A percentile compares a stretch with the other conserved stretches of the same genome.
phyloP scores from a whole-genome alignment of 2,329 filamentous ascomycete genomes.

The Neurospora sp. region DNA sequence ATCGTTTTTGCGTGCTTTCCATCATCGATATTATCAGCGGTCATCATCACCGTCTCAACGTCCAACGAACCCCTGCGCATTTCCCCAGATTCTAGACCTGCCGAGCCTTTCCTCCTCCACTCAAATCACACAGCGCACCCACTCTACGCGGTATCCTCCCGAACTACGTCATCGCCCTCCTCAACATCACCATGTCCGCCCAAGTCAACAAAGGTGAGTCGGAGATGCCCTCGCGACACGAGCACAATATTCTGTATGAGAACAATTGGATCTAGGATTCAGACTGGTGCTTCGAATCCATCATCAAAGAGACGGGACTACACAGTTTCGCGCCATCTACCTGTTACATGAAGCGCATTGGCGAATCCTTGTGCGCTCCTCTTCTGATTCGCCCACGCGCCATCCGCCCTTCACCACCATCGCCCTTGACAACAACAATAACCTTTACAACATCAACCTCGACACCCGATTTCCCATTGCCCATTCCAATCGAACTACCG shows the following conservation, averaged over 20 bases:
- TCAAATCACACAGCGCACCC: neutral
- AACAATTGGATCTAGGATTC: neutral
- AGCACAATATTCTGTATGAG: neutral
- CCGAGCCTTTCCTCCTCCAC: neutral
- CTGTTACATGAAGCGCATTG: neutral
- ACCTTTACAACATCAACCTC: neutral
- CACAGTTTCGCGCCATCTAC: neutral
- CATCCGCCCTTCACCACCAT: neutral
- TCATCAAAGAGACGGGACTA: neutral
- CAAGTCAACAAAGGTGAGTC: constrained; percentile 17
- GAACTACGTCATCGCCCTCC: constrained; percentile 17
- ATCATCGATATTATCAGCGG: neutral
- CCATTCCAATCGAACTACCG: neutral
- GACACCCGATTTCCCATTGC: neutral
- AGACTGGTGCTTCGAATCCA: no score
- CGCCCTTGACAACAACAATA: no score
- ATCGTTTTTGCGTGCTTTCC: neutral
- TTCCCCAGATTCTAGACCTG: neutral
- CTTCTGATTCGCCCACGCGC: neutral
- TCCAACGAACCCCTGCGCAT: neutral
- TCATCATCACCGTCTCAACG: neutral
- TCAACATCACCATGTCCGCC: constrained; percentile 14
- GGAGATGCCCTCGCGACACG: neutral
- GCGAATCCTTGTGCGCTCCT: neutral
- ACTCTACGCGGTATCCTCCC: neutral